Evolutionary conservation across 345 rosid genomes (phyloP).

Genomic region (Arabidopsis suecica): DNA sequence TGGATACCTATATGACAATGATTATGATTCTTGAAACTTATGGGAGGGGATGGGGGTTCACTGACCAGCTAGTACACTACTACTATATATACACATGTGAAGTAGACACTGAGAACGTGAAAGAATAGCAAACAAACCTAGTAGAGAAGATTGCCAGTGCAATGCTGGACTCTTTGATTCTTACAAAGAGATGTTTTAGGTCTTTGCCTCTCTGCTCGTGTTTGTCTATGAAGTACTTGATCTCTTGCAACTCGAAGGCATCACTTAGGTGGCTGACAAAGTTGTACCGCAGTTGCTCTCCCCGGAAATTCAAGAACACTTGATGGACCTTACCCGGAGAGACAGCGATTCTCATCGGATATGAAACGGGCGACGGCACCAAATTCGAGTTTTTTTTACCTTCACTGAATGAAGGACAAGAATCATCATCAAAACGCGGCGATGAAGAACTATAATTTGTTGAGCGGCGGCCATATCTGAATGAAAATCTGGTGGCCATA

Average conservation of each 20-base stretch:
- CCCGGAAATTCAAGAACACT: constrained; percentile 11
- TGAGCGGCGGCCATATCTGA: not conserved
- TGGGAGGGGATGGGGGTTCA: not conserved
- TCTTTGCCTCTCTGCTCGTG: constrained; percentile 34
- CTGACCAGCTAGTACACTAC: too few species aligned
- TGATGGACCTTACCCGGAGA: not conserved
- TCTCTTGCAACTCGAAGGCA: constrained; percentile 12
- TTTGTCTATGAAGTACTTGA: constrained; percentile 24
- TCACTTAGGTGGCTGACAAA: constrained; percentile 24
- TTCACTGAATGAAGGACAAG: not conserved
- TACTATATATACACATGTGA: not conserved
- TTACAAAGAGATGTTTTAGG: constrained; percentile 10
- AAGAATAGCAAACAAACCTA: constrained; percentile 7
- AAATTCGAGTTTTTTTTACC: not conserved
- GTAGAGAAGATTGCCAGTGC: constrained; percentile 28
- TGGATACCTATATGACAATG: not conserved
- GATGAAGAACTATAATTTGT: not conserved
- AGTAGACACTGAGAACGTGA: not conserved
- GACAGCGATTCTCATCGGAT: not conserved
- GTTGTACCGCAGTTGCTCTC: not conserved
- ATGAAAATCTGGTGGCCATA: not conserved
- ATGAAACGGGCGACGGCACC: not conserved
- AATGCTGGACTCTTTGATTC: constrained; percentile 23
- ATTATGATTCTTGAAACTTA: not conserved
- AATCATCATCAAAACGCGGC: not conserved